Conservation (phyloP, 176 grass and related monocot genomes). For the Pontederia crassipes region DNA sequence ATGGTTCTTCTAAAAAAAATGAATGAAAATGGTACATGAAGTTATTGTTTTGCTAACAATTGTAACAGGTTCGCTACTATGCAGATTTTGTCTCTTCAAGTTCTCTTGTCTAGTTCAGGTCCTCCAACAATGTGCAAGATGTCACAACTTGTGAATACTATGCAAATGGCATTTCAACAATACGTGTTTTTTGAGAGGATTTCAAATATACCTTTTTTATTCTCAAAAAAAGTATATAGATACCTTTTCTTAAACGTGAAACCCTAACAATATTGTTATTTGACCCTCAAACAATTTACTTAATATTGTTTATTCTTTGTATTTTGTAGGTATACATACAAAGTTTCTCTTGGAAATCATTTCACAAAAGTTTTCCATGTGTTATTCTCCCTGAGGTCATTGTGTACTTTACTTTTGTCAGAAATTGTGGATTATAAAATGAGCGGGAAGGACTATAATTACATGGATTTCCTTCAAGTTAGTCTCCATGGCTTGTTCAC, state of each 20-base stretch:
- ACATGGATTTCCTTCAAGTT: constrained; percentile 65
- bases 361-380: constrained; percentile 10
- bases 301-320: constrained; percentile 5
- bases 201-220: background rate
- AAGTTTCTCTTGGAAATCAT: constrained; percentile 13
- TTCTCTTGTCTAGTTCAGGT: too few relatives aligned
- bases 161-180: too few relatives aligned
- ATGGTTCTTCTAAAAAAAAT: too few relatives aligned
- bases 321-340: constrained; percentile 31
- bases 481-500: constrained; percentile 31
- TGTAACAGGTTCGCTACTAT: too few relatives aligned
- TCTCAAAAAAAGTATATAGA: background rate
- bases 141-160: too few relatives aligned
- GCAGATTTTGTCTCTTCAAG: too few relatives aligned
- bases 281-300: background rate
- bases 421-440: constrained; percentile 69
- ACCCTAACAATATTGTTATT: constrained; percentile 1
- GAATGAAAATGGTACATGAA: too few relatives aligned
- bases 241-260: constrained; percentile 1
- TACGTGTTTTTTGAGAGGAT: too few relatives aligned
- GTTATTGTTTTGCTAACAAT: too few relatives aligned
- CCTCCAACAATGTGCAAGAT: too few relatives aligned
- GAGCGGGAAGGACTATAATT: constrained; percentile 60
- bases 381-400: constrained; percentile 23
- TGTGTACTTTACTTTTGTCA: constrained; percentile 33